Evolutionary conservation across 192 early-diverging fungal genomes (phyloP), one percentile per base, ranked within the genome.

Genomic region (Coemansia sp.): DNA sequence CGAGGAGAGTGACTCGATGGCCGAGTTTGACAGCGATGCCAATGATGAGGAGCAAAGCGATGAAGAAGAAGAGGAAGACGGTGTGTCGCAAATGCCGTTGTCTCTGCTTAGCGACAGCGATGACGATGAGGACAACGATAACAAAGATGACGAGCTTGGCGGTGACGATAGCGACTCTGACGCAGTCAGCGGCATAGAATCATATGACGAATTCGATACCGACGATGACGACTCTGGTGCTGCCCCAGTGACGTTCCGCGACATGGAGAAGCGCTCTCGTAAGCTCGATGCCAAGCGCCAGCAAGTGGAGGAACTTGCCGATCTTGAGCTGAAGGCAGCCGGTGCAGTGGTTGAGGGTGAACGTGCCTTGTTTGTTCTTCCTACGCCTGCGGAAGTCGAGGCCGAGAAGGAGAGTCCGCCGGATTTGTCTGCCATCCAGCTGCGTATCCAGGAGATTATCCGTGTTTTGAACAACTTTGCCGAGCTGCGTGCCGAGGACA

Each of bases 391-490:
- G 22, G 83, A 91, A 14, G 87, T 91, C 29, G 86, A 83, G 61
- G 87, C 89, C 57, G 85, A 89, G 12, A 81, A 87, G 42, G 83
- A 85, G n/a, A 63, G 74, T 33, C 83, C 85, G 48, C 84, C 85
- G 40, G 92, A 97, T 71, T 69, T 96, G 52, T 66, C 85, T 20
- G 72, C 91, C 20, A 88, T 97, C 50, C 88, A 92, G 48, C 87
- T 88, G 45, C 91, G 96, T 18, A 96, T 99, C 60, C 88, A 93
- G 69, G 96, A 99, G 58, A 89, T 95, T 49, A 86, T 95, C 52
- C 88, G 89, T 59, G 89, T 96, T 1, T 83, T 99, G 45, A 88
- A 87, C 84, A 93, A 96, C 83, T 99, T 99, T 73, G 86, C 86
- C 36, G 88, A 93, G 29, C 76, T 96, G 68, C 86, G 91, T 17